A percentile compares a stretch with the other conserved stretches of the same genome.
These are phyloP conservation scores for Lachnellula hyalina DNA, from an alignment of 2,329 filamentous ascomycete species.

Conservation along the genomic window DNA sequence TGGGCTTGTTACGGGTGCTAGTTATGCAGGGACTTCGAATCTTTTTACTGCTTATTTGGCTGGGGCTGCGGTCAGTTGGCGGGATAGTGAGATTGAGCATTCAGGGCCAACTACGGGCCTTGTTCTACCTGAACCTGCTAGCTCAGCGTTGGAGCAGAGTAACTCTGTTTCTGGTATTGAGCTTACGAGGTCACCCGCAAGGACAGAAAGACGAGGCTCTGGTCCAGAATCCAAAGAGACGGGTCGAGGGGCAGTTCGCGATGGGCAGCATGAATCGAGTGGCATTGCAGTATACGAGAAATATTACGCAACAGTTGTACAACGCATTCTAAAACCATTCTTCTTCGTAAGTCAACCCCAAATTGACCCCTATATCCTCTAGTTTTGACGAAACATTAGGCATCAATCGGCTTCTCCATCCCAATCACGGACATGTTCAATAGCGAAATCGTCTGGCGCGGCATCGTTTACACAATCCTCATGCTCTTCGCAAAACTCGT, in stretches of 20 bases:
- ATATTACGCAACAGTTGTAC: slow-evolving; percentile 37
- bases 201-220: neutral
- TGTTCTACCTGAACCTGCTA: neutral
- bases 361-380: neutral
- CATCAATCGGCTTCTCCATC: slow-evolving; percentile 69
- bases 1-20: slow-evolving; percentile 43
- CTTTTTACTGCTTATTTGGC: slow-evolving; percentile 60
- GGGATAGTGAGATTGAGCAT: slow-evolving; percentile 36
- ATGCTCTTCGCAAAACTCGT: slow-evolving; percentile 61
- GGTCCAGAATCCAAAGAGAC: neutral
- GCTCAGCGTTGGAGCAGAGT: neutral
- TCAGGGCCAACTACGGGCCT: neutral
- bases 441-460: slow-evolving; percentile 61
- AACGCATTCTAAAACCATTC: slow-evolving; percentile 59
- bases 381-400: slow-evolving; percentile 25
- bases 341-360: slow-evolving; percentile 52
- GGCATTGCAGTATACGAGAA: slow-evolving; percentile 29
- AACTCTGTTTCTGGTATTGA: neutral
- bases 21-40: slow-evolving; percentile 57
- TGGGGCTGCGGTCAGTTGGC: slow-evolving; percentile 55
- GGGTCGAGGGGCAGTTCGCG: neutral
- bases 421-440: slow-evolving; percentile 65
- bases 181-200: neutral
- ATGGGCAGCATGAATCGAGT: neutral
- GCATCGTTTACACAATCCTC: slow-evolving; percentile 62